Conservation (phyloP, 768 basidiomycete species). For the Hygrophoropsis aurantiaca region DNA sequence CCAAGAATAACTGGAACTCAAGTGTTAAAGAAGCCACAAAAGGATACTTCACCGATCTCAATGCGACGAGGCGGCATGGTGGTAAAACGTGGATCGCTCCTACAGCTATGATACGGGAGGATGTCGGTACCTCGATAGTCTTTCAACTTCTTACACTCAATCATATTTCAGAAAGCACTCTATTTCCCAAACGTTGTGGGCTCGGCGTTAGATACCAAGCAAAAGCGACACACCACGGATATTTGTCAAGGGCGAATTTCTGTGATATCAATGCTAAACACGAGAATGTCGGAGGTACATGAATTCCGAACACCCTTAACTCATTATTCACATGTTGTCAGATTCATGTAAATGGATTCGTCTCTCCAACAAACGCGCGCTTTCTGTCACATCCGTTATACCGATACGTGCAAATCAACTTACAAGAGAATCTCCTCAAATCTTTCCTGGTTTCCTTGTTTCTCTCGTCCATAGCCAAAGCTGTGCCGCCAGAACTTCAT, state of each 20-base stretch:
- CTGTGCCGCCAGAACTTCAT: conserved; percentile 64
- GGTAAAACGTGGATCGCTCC: conserved; percentile 97
- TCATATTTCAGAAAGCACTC: conserved; percentile 67
- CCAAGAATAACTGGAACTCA: neutral
- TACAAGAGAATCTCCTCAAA: conserved; percentile 93
- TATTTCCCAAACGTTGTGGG: conserved; percentile 90
- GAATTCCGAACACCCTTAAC: neutral
- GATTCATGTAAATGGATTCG: conserved; percentile 80
- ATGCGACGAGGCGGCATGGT: conserved; percentile 76
- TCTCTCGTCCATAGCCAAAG: conserved; percentile 66
- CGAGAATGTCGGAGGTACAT: conserved; percentile 83
- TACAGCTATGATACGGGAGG: conserved; percentile 82
- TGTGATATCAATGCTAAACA: conserved; percentile 79
- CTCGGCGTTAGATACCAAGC: conserved; percentile 55
- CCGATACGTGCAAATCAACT: conserved; percentile 82
- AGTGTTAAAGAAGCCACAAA: conserved; percentile 67
- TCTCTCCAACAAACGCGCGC: conserved; percentile 50
- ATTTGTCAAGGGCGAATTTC: conserved; percentile 77
- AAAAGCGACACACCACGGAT: conserved; percentile 70
- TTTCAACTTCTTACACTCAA: neutral
- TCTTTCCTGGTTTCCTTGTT: conserved; percentile 87
- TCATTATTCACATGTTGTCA: conserved; percentile 25
- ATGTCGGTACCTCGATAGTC: conserved; percentile 53
- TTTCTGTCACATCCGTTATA: conserved; percentile 59
- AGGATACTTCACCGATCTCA: conserved; percentile 88